Percentiles rank a stretch among this genome's conserved stretches.
Conservation (phyloP, 371 early-diverging fungal species). For the Apophysomyces elegans region DNA sequence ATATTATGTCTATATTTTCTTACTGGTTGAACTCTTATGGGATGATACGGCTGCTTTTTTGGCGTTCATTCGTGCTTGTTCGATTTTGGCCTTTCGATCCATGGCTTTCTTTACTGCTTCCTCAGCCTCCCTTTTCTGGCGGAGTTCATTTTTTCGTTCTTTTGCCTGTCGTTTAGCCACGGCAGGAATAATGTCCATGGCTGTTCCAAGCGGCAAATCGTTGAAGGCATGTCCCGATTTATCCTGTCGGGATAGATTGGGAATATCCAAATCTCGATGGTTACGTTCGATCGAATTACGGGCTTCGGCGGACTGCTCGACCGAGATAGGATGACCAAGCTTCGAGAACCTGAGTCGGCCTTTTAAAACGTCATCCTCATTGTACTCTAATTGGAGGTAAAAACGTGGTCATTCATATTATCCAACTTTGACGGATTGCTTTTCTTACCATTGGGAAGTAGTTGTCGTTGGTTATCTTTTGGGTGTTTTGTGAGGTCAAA, state of each 20-base stretch:
- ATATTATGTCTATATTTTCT: neutral
- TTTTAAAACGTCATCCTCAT: slow-evolving; percentile 32
- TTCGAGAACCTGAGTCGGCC: slow-evolving; percentile 42
- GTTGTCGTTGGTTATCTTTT: slow-evolving; percentile 8
- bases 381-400: slow-evolving; percentile 23
- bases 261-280: neutral
- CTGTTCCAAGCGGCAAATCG: neutral
- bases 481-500: slow-evolving; percentile 35
- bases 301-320: neutral
- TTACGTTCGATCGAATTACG: slow-evolving; percentile 10
- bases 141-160: slow-evolving; percentile 17
- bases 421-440: neutral
- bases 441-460: slow-evolving; percentile 32
- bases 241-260: neutral
- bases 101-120: slow-evolving; percentile 19
- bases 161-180: slow-evolving; percentile 12
- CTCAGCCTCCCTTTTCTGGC: slow-evolving; percentile 16
- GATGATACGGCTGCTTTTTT: slow-evolving; percentile 7
- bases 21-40: neutral
- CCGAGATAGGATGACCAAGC: slow-evolving; percentile 11
- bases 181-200: slow-evolving; percentile 16
- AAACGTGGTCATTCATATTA: neutral
- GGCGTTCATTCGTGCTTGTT: slow-evolving; percentile 8
- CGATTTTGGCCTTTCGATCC: slow-evolving; percentile 19
- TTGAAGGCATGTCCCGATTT: slow-evolving; percentile 1